These are phyloP conservation scores for Penicillium sp. DNA, from an alignment of 2,329 filamentous ascomycete species.

Conservation along the genomic window DNA sequence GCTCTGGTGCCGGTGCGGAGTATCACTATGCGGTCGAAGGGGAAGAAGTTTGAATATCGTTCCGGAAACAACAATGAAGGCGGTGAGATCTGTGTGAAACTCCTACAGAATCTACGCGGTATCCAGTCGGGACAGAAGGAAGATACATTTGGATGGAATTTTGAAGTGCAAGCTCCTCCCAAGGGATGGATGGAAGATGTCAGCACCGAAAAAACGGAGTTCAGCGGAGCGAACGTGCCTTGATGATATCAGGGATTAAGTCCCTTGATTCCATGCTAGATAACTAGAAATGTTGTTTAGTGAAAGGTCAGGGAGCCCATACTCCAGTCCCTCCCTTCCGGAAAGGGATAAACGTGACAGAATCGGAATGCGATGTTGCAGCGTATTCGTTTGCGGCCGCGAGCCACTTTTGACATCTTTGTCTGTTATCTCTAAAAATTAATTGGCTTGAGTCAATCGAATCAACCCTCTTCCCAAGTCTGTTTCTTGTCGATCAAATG, in stretches of 20 bases:
- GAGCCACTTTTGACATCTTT: background rate
- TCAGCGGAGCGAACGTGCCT: conserved; percentile 29
- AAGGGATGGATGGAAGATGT: conserved; percentile 31
- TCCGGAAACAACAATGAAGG: conserved; percentile 44
- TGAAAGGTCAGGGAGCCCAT: background rate
- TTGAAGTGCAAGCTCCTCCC: conserved; percentile 38
- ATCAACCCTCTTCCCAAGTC: background rate
- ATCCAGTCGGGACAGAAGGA: conserved; percentile 80
- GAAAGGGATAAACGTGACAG: conserved; percentile 7
- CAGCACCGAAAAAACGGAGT: conserved; percentile 14
- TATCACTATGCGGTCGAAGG: conserved; percentile 69
- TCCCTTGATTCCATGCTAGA: background rate
- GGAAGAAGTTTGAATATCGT: conserved; percentile 58
- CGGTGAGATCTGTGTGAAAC: conserved; percentile 70
- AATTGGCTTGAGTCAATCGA: background rate
- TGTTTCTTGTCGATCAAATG: conserved; percentile 1
- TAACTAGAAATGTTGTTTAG: background rate
- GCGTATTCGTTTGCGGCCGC: conserved; percentile 4
- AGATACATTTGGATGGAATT: conserved; percentile 75
- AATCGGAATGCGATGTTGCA: conserved; percentile 14
- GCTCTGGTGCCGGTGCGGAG: conserved; percentile 89
- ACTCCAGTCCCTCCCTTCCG: background rate
- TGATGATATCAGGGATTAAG: conserved; percentile 6
- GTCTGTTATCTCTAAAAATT: background rate
- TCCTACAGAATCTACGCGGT: conserved; percentile 75